phyloP scores from a whole-genome alignment of 768 basidiomycete species.

The Leucocoprinus leucothites region DNA sequence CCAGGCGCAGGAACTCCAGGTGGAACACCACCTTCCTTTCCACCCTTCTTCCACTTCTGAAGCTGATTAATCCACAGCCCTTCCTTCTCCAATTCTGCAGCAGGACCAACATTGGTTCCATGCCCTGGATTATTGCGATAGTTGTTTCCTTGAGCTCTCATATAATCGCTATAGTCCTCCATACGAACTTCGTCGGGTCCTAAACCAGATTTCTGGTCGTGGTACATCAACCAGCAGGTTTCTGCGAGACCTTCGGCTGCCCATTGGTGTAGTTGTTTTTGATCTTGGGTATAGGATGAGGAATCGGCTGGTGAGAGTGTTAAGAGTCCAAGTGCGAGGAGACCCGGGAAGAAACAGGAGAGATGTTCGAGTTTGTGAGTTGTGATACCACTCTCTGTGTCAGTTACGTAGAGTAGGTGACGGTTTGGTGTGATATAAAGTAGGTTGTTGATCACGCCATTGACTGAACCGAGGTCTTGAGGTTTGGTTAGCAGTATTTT shows the following conservation, averaged over 20 bases:
- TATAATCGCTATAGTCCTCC: constrained; percentile 16
- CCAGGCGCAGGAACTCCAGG: constrained; percentile 15
- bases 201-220: constrained; percentile 61
- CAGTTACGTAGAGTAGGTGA: constrained; percentile 62
- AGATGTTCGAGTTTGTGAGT: constrained; percentile 59
- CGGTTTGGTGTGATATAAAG: constrained; percentile 56
- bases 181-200: constrained; percentile 57
- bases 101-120: constrained; percentile 20
- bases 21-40: constrained; percentile 29
- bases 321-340: constrained; percentile 60
- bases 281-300: constrained; percentile 25
- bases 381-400: constrained; percentile 32
- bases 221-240: constrained; percentile 65
- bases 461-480: constrained; percentile 47
- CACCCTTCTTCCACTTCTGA: constrained; percentile 40
- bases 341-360: constrained; percentile 66
- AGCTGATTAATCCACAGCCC: constrained; percentile 44
- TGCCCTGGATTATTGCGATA: constrained; percentile 5
- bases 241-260: constrained; percentile 70
- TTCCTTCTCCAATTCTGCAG: constrained; percentile 2
- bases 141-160: not conserved
- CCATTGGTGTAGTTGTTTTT: constrained; percentile 55
- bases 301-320: constrained; percentile 29
- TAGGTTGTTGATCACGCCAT: constrained; percentile 54
- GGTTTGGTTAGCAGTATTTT: not conserved